Percentiles rank a stretch among this genome's conserved stretches.
Evolutionary conservation across 106 monocot genomes (phyloP).

Genomic region (Vanilla planifolia): DNA sequence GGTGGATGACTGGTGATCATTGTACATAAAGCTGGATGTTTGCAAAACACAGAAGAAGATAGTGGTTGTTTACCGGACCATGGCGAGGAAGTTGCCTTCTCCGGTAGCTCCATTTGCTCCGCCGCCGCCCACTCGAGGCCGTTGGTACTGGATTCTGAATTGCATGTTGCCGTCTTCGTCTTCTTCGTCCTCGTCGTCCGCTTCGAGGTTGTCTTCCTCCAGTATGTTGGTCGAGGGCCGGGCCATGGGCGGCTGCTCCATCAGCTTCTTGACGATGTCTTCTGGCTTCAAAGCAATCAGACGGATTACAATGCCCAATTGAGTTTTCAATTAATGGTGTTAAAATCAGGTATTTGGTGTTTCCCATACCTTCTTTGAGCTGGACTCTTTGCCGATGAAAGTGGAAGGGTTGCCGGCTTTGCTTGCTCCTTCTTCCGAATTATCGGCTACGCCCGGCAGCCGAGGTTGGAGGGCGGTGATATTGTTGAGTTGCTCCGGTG

Average conservation of each 20-base stretch:
- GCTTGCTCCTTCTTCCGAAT: neutral
- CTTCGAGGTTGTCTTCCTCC: neutral
- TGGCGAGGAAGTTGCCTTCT: conserved; percentile 29
- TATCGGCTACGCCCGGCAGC: neutral
- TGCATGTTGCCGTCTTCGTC: conserved; percentile 24
- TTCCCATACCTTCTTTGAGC: conserved; percentile 9
- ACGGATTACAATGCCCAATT: neutral
- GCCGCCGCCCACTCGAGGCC: conserved; percentile 1
- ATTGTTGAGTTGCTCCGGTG: neutral
- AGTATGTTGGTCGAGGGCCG: conserved; percentile 15
- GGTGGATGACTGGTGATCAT: too few species aligned
- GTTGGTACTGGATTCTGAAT: conserved; percentile 40
- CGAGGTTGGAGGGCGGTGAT: neutral
- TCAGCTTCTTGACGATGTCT: conserved; percentile 40
- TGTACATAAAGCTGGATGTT: too few species aligned
- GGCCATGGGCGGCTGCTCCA: conserved; percentile 17
- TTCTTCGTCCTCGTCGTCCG: conserved; percentile 20
- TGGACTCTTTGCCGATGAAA: conserved; percentile 16
- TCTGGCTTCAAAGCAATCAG: conserved; percentile 45
- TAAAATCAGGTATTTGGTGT: neutral
- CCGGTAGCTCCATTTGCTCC: conserved; percentile 2
- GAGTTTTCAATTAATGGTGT: neutral
- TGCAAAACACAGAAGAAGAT: too few species aligned
- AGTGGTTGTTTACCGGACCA: too few species aligned
- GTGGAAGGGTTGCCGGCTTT: neutral